These are phyloP conservation scores for Hyparrhenia diplandra DNA, from an alignment of 176 grass and related monocot species.

Conservation along the genomic window DNA sequence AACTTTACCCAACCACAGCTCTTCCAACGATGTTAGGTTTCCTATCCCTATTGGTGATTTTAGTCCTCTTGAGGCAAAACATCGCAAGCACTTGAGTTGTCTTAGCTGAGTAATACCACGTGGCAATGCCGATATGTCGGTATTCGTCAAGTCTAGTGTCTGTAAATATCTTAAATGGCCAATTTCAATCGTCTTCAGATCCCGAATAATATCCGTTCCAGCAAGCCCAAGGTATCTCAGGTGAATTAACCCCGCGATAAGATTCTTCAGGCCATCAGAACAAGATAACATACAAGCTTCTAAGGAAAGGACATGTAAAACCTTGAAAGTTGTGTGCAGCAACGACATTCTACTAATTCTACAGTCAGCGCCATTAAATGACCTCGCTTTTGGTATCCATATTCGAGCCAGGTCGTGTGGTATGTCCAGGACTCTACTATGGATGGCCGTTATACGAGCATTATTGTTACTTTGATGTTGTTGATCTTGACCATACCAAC, in stretches of 20 bases:
- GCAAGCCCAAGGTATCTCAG: not conserved
- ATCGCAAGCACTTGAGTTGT: not conserved
- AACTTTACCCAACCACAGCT: not conserved
- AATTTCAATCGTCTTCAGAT: not conserved
- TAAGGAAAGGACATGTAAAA: not conserved
- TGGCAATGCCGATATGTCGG: not conserved
- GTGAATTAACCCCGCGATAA: not conserved
- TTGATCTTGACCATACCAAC: not conserved
- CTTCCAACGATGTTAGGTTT: not conserved
- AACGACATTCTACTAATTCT: too few species aligned
- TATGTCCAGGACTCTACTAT: too few species aligned
- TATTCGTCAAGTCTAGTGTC: not conserved
- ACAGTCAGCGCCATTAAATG: not conserved
- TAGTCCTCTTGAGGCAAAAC: too few species aligned
- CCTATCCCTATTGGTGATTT: not conserved
- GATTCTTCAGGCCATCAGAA: not conserved
- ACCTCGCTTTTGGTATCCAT: not conserved
- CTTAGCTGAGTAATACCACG: not conserved
- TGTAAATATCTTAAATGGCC: constrained; percentile 3
- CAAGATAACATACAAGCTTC: not conserved
- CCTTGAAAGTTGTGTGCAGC: not conserved
- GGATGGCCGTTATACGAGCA: not conserved
- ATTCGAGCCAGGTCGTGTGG: too few species aligned
- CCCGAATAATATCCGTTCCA: not conserved
- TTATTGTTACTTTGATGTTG: not conserved